Base-by-base conservation (phyloP, 1,284 basidiomycete species). In the Heimioporus retisporus region DNA sequence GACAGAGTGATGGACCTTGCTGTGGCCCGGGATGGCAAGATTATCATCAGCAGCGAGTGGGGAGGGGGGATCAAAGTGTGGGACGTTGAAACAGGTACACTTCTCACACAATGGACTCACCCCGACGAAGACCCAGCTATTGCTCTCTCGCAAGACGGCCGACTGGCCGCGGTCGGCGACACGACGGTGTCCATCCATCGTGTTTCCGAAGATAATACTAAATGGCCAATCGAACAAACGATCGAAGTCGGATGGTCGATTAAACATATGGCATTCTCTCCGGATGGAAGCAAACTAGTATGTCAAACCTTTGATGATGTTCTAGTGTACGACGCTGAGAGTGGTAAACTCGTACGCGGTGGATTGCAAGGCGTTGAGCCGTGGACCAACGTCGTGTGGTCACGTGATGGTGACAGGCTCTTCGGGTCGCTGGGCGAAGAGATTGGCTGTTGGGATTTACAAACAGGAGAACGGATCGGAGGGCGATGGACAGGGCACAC, bases 81-180 rank as follows among this genome's bases (percentile, higher is more conserved):
- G 64, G 56, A 68, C 40, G 23, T 55, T 1, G 40, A 40, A 40
- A 63, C 65, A 16, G 43, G 60, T 21, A 5, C 56, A 11, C 40
- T 44, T 11, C 23, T 67, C 35, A 31, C 56, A 21, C 56, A 63
- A 55, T 69, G 68, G 59, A 42, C 1, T 15, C 59, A 62, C 35
- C 13, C 42, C 3, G 40, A 60, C 0, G 3, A 2, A 8, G 28
- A 1, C 8, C 21, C 50, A 10, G 13, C 5, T 3, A 25, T 71
- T 21, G 48, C 69, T 8, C 44, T 69, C 46, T 71, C 70, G 2
- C 59, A 56, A 25, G 61, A 71, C 40, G 61, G 35, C 48, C 59
- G n/a, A n/a, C 25, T 64, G 11, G 14, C 61, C n/a, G 67, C 57
- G 25, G 14, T 56, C 35, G 65, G 60, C n/a, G 3, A 1, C 14